Evolutionary conservation across 306 rosid genomes (phyloP).

Genomic region (Carpinus fangiana): DNA sequence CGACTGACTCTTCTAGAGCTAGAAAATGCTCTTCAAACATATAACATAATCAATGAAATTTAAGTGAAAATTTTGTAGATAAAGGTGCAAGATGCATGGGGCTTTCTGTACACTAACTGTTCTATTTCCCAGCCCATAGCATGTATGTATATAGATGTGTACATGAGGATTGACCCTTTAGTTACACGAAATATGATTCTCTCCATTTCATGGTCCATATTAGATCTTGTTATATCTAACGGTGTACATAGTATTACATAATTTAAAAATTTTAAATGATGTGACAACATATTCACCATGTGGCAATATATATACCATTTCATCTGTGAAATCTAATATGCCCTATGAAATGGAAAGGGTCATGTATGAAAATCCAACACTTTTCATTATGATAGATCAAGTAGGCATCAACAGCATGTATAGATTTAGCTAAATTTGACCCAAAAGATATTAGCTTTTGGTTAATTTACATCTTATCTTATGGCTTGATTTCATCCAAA

Average conservation of each 20-base stretch:
- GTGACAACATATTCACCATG: too few relatives aligned
- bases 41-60: constrained; percentile 18
- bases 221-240: too few relatives aligned
- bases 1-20: constrained; percentile 21
- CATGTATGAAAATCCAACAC: background rate
- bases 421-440: background rate
- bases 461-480: background rate
- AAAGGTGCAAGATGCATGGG: background rate
- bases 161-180: background rate
- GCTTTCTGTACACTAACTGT: constrained; percentile 4
- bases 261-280: too few relatives aligned
- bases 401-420: background rate
- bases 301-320: too few relatives aligned
- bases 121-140: background rate
- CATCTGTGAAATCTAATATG: too few relatives aligned
- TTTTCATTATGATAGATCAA: background rate
- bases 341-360: background rate
- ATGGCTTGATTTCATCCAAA: constrained; percentile 5
- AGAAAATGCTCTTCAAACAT: constrained; percentile 4
- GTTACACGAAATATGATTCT: background rate
- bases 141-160: background rate
- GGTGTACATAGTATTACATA: too few relatives aligned
- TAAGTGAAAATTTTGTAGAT: background rate
- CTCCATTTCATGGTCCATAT: too few relatives aligned
- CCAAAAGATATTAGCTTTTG: background rate